Conservation (phyloP, 1,284 basidiomycete species). For the Neolentinus lepideus region DNA sequence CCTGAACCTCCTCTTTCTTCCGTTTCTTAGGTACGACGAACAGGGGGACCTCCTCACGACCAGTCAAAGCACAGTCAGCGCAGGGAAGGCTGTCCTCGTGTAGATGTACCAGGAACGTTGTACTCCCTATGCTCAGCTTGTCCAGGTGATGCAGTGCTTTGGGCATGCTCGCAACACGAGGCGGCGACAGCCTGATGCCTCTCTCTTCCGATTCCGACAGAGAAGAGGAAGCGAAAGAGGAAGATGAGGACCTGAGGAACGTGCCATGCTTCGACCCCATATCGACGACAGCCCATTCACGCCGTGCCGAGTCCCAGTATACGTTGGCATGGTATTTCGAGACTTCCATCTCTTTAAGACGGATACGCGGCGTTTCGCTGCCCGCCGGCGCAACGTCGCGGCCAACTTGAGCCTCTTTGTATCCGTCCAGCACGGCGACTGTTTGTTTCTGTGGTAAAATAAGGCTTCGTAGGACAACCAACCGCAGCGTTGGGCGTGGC, state of each 20-base stretch:
- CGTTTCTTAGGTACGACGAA: slow-evolving; percentile 37
- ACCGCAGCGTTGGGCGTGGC: slow-evolving; percentile 35
- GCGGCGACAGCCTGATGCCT: slow-evolving; percentile 49
- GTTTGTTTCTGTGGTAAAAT: slow-evolving; percentile 43
- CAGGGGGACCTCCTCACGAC: slow-evolving; percentile 49
- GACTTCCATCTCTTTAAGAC: slow-evolving; percentile 75
- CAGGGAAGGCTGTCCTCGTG: slow-evolving; percentile 57
- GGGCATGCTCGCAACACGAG: slow-evolving; percentile 62
- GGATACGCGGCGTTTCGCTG: slow-evolving; percentile 49
- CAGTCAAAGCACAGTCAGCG: slow-evolving; percentile 43
- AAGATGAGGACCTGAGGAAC: slow-evolving; percentile 35
- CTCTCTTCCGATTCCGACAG: slow-evolving; percentile 6
- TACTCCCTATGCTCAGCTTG: slow-evolving; percentile 55
- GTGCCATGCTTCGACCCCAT: slow-evolving; percentile 81
- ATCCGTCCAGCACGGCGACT: slow-evolving; percentile 51
- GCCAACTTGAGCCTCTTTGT: slow-evolving; percentile 61
- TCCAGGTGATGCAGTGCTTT: slow-evolving; percentile 56
- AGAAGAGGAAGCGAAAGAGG: slow-evolving; percentile 4
- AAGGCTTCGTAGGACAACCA: slow-evolving; percentile 44
- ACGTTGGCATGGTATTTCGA: slow-evolving; percentile 72
- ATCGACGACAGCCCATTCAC: slow-evolving; percentile 66
- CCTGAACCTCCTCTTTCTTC: slow-evolving; percentile 17
- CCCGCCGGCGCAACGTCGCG: slow-evolving; percentile 49
- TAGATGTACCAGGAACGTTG: slow-evolving; percentile 62
- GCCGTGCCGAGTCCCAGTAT: slow-evolving; percentile 55